Evolutionary conservation across 495 filamentous ascomycete genomes (phyloP), one percentile per base, ranked within the genome.

Genomic region (Cercophora newfieldiana): DNA sequence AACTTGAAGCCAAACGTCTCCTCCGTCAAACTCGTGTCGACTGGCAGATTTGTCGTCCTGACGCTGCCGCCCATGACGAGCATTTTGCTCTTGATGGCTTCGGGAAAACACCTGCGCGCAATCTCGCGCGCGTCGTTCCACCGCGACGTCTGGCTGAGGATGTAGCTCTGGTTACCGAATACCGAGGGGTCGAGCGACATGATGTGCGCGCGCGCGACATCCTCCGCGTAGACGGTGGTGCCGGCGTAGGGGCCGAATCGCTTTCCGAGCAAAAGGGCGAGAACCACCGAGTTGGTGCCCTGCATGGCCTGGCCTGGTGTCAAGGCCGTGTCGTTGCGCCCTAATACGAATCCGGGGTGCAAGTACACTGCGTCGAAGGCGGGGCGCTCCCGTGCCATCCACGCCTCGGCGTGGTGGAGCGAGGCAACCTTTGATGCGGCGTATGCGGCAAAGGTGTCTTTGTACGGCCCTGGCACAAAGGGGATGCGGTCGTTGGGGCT

Each of bases 121-220:
- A 81, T 78, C 12, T 69, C 71, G 37, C 72, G 68, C 19, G 75
- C 78, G 37, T 83, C 80, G 56, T 83, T 78, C 84, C 83, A 86
- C 63, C 66, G 53, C 19, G 73, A 74, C 10, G 69, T 63, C 61
- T 63, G 65, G 59, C 68, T 71, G 57, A 74, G 69, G 55, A 81
- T 68, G 68, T 74, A 82, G 64, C 74, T 77, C 63, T 76, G 73
- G 54, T 77, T 77, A 0, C 80, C 80, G 0, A 71, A 66, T 10
- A 83, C 70, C 12, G 69, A 68, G 19, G 76, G 72, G 50, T 79
- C 65, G 25, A 85, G 74, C 5, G 80, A 75, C 5, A 69, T 28
- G 16, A 84, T 73, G 59, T 83, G 80, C 4, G 76, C 70, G 29
- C 71, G 69, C 7, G 82, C 82, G 21, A 81, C 79, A 57, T 85